Percentiles rank a stretch among this genome's conserved stretches.
phyloP scores from a whole-genome alignment of 768 basidiomycete species.

The Pleurotus ostreatus region DNA sequence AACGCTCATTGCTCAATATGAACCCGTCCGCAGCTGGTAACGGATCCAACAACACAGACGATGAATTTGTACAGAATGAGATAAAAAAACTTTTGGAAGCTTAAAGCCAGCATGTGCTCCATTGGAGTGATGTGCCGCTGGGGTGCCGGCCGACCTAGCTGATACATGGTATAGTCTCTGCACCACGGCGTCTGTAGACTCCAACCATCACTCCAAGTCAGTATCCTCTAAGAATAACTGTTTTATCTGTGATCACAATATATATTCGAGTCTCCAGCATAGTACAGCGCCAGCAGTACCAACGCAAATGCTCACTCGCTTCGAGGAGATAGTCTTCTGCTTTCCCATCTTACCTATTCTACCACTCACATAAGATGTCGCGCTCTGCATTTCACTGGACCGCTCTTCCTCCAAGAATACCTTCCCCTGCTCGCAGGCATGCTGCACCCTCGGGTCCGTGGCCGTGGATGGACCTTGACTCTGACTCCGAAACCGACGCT shows the following conservation, averaged over 20 bases:
- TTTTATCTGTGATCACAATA: too few relatives aligned
- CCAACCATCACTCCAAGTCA: too few relatives aligned
- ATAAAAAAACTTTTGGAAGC: constrained; percentile 44
- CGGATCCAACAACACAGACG: constrained; percentile 33
- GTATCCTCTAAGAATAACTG: too few relatives aligned
- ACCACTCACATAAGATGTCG: not conserved
- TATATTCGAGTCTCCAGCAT: too few relatives aligned
- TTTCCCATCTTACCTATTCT: not conserved
- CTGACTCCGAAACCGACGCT: not conserved
- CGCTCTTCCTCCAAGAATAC: constrained; percentile 21
- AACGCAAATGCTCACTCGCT: too few relatives aligned
- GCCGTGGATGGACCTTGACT: constrained; percentile 10
- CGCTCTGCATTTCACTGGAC: not conserved
- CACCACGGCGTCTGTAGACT: too few relatives aligned
- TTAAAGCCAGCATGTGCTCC: not conserved
- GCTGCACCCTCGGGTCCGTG: constrained; percentile 37
- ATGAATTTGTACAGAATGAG: constrained; percentile 36
- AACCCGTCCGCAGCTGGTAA: constrained; percentile 34
- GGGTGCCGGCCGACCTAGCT: too few relatives aligned
- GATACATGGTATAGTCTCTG: too few relatives aligned
- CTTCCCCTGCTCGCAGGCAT: constrained; percentile 32
- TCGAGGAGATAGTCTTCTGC: not conserved
- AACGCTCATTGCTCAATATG: not conserved
- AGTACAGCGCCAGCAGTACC: too few relatives aligned
- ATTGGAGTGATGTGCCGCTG: too few relatives aligned